Base-by-base conservation (phyloP, 2,329 filamentous ascomycete genomes). In the Leptographium radiaticola region DNA sequence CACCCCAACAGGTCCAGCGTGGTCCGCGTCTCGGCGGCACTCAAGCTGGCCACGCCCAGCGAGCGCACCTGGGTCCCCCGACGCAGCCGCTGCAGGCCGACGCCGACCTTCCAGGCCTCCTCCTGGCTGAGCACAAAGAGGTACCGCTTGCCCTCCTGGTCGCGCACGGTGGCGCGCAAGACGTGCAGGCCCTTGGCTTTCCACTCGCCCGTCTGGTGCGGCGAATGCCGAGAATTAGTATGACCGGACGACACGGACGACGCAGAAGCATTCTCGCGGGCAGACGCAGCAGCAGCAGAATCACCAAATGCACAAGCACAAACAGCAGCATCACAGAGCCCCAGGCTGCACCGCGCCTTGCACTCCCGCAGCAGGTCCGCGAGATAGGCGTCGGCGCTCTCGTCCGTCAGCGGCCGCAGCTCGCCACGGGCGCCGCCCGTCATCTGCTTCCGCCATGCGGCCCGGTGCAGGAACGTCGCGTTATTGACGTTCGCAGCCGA, bases 71-170 rank as follows among this genome's bases (percentile, higher is more conserved):
- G 80, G 4, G 75, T 76, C 6, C 82, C 81, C 53, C 75, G 74
- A 52, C 80, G 70, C 60, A 86, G 66, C 46, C 77, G 73, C 64
- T 83, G 78, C 60, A 86, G 63, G 2, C 79, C 81, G 39, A 77
- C 70, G 1, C 79, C 73, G 30, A 86, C 70, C 73, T 86, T 86
- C 83, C 83, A 86, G 33, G 75, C 75, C 64, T 86, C 82, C 57
- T 80, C 75, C 62, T 85, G 80, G 43, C 74, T 71, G 38, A 86
- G 68, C 11, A 86, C 74, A 62, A 86, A 85, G 39, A 86, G 65
- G 62, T 79, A 84, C 39, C 80, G 74, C 67, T 83, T 83, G 45
- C 79, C 80, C 56, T 84, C 81, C 59, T 83, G 79, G 62, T 86
- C 82, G 53, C 80, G 71, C 55, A 85, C 73, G 15, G 76, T 82